These are phyloP conservation scores for Salix koriyanagi DNA, from an alignment of 345 rosid genomes.

Conservation along the genomic window DNA sequence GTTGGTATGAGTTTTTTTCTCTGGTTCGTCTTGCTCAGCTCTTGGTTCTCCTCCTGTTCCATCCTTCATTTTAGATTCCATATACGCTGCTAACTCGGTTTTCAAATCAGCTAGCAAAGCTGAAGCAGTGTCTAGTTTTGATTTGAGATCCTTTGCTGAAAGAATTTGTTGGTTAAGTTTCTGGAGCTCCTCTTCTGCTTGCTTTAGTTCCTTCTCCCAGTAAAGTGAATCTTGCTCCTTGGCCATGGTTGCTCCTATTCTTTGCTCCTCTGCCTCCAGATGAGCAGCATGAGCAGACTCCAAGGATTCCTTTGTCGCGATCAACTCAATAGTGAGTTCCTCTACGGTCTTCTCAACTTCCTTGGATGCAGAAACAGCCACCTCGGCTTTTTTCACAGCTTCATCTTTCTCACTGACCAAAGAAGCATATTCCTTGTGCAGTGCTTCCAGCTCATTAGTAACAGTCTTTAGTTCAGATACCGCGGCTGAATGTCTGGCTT, in stretches of 20 bases:
- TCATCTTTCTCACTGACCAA: slow-evolving; percentile 54
- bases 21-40: slow-evolving; percentile 26
- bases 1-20: slow-evolving; percentile 41
- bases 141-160: slow-evolving; percentile 67
- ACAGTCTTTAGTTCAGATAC: slow-evolving; percentile 66
- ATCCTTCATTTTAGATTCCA: slow-evolving; percentile 54
- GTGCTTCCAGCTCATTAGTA: slow-evolving; percentile 57
- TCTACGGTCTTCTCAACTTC: slow-evolving; percentile 89
- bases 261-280: slow-evolving; percentile 88
- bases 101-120: slow-evolving; percentile 66
- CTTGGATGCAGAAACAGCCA: slow-evolving; percentile 58
- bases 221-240: slow-evolving; percentile 70
- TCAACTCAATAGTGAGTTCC: slow-evolving; percentile 79
- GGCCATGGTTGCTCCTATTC: slow-evolving; percentile 75
- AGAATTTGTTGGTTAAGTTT: slow-evolving; percentile 61
- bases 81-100: slow-evolving; percentile 72
- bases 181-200: slow-evolving; percentile 80
- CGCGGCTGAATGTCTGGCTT: slow-evolving; percentile 70
- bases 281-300: slow-evolving; percentile 91
- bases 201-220: slow-evolving; percentile 87
- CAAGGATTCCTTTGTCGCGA: slow-evolving; percentile 69
- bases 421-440: slow-evolving; percentile 47
- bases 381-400: slow-evolving; percentile 69
- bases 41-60: slow-evolving; percentile 27
- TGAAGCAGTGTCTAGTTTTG: slow-evolving; percentile 61